phyloP scores from a whole-genome alignment of 2,329 filamentous ascomycete genomes.

The Furcasterigmium furcatum region DNA sequence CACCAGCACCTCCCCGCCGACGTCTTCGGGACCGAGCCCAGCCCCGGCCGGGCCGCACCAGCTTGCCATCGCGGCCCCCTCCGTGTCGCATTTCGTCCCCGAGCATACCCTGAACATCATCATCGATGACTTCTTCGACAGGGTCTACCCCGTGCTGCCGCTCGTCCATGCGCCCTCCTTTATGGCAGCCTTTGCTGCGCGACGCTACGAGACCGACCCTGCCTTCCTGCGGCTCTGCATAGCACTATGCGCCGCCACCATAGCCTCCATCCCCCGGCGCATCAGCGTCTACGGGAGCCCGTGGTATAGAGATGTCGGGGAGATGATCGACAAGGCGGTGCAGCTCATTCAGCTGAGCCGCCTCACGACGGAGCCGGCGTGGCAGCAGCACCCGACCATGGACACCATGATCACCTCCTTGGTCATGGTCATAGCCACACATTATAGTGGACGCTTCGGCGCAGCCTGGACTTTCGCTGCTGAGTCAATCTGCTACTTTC shows the following conservation, averaged over 20 bases:
- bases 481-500: background rate
- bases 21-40: background rate
- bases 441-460: background rate
- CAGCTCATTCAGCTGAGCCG: background rate
- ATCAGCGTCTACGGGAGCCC: constrained; percentile 8
- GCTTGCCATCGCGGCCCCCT: constrained; percentile 7
- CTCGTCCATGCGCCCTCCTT: constrained; percentile 15
- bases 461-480: background rate
- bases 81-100: constrained; percentile 13
- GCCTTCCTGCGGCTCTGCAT: constrained; percentile 16
- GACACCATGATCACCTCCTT: background rate
- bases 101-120: constrained; percentile 12
- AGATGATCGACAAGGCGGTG: constrained; percentile 1
- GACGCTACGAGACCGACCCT: constrained; percentile 12
- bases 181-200: constrained; percentile 2
- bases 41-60: background rate
- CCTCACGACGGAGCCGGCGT: background rate
- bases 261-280: constrained; percentile 15
- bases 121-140: constrained; percentile 13
- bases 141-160: constrained; percentile 16
- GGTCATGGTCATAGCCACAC: background rate
- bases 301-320: background rate
- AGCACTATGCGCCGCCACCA: constrained; percentile 15
- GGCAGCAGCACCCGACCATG: background rate
- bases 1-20: background rate